A percentile compares a stretch with the other conserved stretches of the same genome.
Evolutionary conservation across 108 stramenopile genomes (phyloP).

Genomic region (Fragilaria radians): DNA sequence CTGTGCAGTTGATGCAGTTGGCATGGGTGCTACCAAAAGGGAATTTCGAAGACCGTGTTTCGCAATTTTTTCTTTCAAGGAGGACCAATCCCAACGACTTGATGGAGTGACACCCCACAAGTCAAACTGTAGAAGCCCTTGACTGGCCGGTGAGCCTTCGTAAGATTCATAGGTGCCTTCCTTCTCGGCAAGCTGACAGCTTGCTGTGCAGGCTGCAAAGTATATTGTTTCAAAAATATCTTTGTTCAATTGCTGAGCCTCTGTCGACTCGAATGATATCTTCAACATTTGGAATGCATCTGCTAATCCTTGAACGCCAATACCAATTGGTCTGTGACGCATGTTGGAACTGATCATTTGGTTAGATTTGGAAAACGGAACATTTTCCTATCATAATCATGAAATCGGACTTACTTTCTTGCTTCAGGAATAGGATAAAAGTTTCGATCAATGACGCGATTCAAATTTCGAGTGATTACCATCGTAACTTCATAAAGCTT

Average conservation of each 20-base stretch:
- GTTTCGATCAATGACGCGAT: slow-evolving; percentile 97
- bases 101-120: slow-evolving; percentile 93
- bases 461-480: slow-evolving; percentile 95
- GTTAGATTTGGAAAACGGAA: not conserved
- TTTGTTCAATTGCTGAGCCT: slow-evolving; percentile 84
- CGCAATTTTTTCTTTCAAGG: slow-evolving; percentile 75
- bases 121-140: slow-evolving; percentile 97
- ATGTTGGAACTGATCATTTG: slow-evolving; percentile 69
- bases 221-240: slow-evolving; percentile 99
- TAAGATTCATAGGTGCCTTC: slow-evolving; percentile 95
- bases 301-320: slow-evolving; percentile 99
- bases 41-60: slow-evolving; percentile 96
- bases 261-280: slow-evolving; percentile 89
- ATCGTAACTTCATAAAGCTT: slow-evolving; percentile 80
- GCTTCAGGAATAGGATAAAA: slow-evolving; percentile 94
- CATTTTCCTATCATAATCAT: not conserved
- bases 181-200: slow-evolving; percentile 85
- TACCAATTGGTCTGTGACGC: slow-evolving; percentile 98
- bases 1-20: slow-evolving; percentile 99
- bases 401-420: slow-evolving; percentile 16
- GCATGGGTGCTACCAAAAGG: slow-evolving; percentile 98
- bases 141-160: slow-evolving; percentile 89
- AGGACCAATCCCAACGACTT: slow-evolving; percentile 94
- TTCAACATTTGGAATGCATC: slow-evolving; percentile 94
- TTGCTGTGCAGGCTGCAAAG: slow-evolving; percentile 92